phyloP scores from a whole-genome alignment of 2,329 filamentous ascomycete species.

The Alternaria burnsii region DNA sequence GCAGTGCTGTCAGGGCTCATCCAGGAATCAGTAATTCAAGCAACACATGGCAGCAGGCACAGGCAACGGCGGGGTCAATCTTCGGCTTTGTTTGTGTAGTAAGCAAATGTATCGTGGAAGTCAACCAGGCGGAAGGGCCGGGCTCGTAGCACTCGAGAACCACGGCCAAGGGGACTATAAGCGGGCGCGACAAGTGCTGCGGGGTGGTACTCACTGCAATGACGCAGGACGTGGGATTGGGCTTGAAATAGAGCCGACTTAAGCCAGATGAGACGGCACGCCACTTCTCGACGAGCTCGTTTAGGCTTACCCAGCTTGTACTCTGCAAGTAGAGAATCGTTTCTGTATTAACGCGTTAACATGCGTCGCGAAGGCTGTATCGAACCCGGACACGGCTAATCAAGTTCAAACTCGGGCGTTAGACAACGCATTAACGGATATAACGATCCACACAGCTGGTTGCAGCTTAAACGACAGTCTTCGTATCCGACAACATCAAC shows the following conservation, averaged over 20 bases:
- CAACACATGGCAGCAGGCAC: slow-evolving; percentile 24
- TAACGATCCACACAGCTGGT: neutral
- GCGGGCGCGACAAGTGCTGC: slow-evolving; percentile 16
- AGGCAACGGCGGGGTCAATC: slow-evolving; percentile 23
- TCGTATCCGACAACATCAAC: neutral
- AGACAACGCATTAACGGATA: neutral
- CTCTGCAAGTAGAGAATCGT: neutral
- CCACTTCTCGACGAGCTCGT: neutral
- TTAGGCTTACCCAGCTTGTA: neutral
- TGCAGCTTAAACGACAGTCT: neutral
- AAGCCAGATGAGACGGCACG: slow-evolving; percentile 6
- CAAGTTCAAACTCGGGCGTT: neutral
- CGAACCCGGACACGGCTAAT: neutral
- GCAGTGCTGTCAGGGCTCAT: slow-evolving; percentile 3
- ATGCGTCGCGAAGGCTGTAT: neutral
- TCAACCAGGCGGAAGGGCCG: slow-evolving; percentile 30
- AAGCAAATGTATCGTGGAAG: slow-evolving; percentile 11
- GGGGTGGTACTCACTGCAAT: slow-evolving; percentile 22
- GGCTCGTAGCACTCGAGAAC: slow-evolving; percentile 31
- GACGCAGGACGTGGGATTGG: slow-evolving; percentile 37
- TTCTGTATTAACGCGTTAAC: neutral
- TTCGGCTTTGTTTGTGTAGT: slow-evolving; percentile 2
- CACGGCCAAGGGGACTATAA: slow-evolving; percentile 27
- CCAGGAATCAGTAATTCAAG: slow-evolving; percentile 15
- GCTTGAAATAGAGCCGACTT: slow-evolving; percentile 24